Base-by-base conservation (phyloP, 2,329 filamentous ascomycete genomes). In the Calonectria honghensis region DNA sequence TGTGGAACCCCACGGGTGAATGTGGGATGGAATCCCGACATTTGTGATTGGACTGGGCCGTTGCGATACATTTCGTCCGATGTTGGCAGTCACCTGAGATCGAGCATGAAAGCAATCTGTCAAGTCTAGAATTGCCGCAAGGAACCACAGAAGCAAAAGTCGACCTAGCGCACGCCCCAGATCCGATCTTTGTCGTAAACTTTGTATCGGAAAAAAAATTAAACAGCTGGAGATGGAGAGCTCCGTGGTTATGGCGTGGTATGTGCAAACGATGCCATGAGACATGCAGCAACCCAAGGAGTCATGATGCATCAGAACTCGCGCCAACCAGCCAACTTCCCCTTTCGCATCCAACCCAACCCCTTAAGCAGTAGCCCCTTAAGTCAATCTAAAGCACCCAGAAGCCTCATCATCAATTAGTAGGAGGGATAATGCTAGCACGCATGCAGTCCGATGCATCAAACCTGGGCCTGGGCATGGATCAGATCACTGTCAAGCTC, bases 381-480 rank as follows among this genome's bases (percentile, higher is more conserved):
- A 16, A 41, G 6, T 18, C 39, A 63, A 63, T 41, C 5, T 13
- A 14, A 41, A 63, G 54, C 51, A 45, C 16, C 29, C 14, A n/a
- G 24, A 57, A 57, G 52, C 27, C 39, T 11, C n/a, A 10, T 32
- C 63, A 0, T 31, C 29, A 18, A 54, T 51, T 61, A 57, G 39
- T 37, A 65, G 67, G 52, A 67, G 35, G 59, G 61, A 48, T 74
- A 39, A 68, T 71, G 73, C 74, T 54, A 45, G 66, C 57, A 35
- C 24, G 20, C 32, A 27, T 54, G 39, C 61, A 54, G 59, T 35
- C 63, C 37, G 67, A 66, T 69, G 31, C 61, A 41, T 68, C 50
- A 50, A 52, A 45, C 68, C 50, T 76, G 67, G 63, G 68, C 70
- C 74, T 65, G 70, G 66, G 29, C 67, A 76, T 52, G 65, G 72